Conservation (phyloP, 805 yeast species). For the Monosporozyma siamensis region DNA sequence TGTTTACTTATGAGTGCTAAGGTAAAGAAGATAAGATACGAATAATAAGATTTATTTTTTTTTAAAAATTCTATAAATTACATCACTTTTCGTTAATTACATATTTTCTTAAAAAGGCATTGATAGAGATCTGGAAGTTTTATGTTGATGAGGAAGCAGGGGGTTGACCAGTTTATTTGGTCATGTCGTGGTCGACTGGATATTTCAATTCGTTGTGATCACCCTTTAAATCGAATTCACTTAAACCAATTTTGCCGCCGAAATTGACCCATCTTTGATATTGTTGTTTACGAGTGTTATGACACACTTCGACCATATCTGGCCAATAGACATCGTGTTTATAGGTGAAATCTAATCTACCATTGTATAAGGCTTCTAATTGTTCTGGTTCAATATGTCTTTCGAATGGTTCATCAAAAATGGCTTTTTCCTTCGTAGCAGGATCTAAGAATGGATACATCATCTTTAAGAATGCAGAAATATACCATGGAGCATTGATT, state of each 20-base stretch:
- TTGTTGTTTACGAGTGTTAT: slow-evolving; percentile 30
- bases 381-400: slow-evolving; percentile 46
- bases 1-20: too few species aligned
- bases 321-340: slow-evolving; percentile 47
- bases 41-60: too few species aligned
- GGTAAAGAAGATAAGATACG: too few species aligned
- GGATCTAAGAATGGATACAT: slow-evolving; percentile 53
- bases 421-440: slow-evolving; percentile 46
- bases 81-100: too few species aligned
- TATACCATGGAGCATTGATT: slow-evolving; percentile 49
- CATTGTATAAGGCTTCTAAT: slow-evolving; percentile 41
- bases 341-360: slow-evolving; percentile 41
- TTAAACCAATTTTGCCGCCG: slow-evolving; percentile 43
- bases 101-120: too few species aligned
- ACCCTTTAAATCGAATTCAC: slow-evolving; percentile 44
- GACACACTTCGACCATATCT: slow-evolving; percentile 38
- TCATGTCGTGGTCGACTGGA: slow-evolving; percentile 16
- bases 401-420: slow-evolving; percentile 49
- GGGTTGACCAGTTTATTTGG: too few species aligned
- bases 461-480: slow-evolving; percentile 46
- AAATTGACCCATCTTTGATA: slow-evolving; percentile 32
- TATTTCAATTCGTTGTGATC: slow-evolving; percentile 17
- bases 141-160: too few species aligned
- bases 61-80: too few species aligned
- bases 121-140: too few species aligned